phyloP scores from a whole-genome alignment of 768 basidiomycete genomes.

The Pulveroboletus sp. region DNA sequence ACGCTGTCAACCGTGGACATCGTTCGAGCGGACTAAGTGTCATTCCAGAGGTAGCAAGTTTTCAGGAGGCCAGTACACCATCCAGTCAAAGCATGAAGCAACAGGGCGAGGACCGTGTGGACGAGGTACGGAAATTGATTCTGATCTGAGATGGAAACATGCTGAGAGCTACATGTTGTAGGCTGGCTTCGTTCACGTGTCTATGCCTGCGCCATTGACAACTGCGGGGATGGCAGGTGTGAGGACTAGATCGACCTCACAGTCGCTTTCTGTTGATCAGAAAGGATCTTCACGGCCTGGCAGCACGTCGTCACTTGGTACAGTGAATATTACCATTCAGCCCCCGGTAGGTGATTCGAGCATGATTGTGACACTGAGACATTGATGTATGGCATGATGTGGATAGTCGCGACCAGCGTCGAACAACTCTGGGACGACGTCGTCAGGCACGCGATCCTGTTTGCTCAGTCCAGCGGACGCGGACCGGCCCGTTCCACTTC shows the following conservation, averaged over 20 bases:
- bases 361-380: background rate
- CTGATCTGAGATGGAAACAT: slow-evolving; percentile 1
- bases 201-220: slow-evolving; percentile 28
- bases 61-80: slow-evolving; percentile 25
- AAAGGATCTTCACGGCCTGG: slow-evolving; percentile 21
- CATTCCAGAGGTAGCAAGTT: slow-evolving; percentile 52
- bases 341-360: slow-evolving; percentile 25
- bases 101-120: slow-evolving; percentile 32
- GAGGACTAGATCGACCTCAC: slow-evolving; percentile 15
- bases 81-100: slow-evolving; percentile 31
- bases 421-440: slow-evolving; percentile 27
- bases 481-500: slow-evolving; percentile 33
- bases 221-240: slow-evolving; percentile 21
- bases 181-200: slow-evolving; percentile 34
- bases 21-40: slow-evolving; percentile 42
- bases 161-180: slow-evolving; percentile 11
- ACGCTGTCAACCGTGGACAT: slow-evolving; percentile 25
- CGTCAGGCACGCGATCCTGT: slow-evolving; percentile 22
- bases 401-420: slow-evolving; percentile 39
- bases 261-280: slow-evolving; percentile 23
- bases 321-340: slow-evolving; percentile 30
- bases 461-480: slow-evolving; percentile 40
- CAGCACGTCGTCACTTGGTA: slow-evolving; percentile 28
- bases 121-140: slow-evolving; percentile 27
- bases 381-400: slow-evolving; percentile 8